Conservation (phyloP, 441 rosid genomes). For the Pelargonium myrrhifolium region DNA sequence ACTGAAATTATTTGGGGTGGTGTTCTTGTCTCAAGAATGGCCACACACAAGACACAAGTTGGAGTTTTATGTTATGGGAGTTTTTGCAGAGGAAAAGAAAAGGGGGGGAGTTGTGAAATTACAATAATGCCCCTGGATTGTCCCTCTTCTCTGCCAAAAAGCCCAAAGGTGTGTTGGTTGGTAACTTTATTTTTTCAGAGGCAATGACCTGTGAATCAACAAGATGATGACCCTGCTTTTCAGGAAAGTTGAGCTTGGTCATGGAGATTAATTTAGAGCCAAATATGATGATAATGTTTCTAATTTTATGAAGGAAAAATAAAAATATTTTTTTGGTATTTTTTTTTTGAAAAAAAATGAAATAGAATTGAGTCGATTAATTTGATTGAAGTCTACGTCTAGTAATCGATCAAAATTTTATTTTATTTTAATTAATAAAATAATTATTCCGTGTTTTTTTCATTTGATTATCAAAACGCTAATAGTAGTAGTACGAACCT, state of each 20-base stretch:
- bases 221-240: background rate
- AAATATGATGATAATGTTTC: too few species aligned
- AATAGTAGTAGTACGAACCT: too few species aligned
- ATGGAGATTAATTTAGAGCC: too few species aligned
- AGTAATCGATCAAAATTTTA: too few species aligned
- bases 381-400: too few species aligned
- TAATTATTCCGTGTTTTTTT: too few species aligned
- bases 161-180: background rate
- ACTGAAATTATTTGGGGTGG: slow-evolving; percentile 33
- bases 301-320: too few species aligned
- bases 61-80: background rate
- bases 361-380: too few species aligned
- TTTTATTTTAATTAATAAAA: too few species aligned
- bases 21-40: slow-evolving; percentile 22
- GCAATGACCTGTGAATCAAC: background rate
- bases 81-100: background rate
- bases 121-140: slow-evolving; percentile 20
- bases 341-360: too few species aligned
- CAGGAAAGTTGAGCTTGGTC: background rate
- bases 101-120: slow-evolving; percentile 1
- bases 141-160: background rate
- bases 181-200: slow-evolving; percentile 17
- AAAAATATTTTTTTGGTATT: too few species aligned
- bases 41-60: background rate
- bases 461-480: too few species aligned